Conservation (phyloP, 1,284 basidiomycete species). For the Erythrobasidium hasegawianum region DNA sequence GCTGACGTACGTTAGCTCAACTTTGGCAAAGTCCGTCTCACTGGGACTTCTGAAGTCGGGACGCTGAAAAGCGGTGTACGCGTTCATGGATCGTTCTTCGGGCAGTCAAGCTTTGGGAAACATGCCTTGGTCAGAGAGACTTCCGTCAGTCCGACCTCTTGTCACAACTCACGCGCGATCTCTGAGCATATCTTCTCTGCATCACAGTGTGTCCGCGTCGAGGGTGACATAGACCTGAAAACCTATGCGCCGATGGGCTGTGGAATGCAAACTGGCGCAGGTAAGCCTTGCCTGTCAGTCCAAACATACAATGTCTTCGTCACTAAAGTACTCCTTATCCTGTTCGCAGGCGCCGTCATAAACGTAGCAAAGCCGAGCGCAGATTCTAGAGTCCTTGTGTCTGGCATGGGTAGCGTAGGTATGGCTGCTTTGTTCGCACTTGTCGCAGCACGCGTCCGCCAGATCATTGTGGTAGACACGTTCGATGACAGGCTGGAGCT, state of each 20-base stretch:
- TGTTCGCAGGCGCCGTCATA: conserved; percentile 7
- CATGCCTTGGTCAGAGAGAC: conserved; percentile 11
- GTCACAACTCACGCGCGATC: neutral
- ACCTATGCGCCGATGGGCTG: neutral
- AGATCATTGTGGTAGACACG: conserved; percentile 30
- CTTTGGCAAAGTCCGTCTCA: conserved; percentile 1
- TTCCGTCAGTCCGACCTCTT: neutral
- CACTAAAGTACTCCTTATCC: too few species aligned
- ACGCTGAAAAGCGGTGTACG: neutral
- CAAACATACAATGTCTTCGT: too few species aligned
- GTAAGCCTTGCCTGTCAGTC: too few species aligned
- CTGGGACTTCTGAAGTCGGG: neutral
- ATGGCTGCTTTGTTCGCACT: conserved; percentile 24
- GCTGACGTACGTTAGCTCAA: neutral
- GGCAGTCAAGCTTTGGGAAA: conserved; percentile 14
- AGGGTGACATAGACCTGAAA: neutral
- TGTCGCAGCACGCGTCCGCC: conserved; percentile 3
- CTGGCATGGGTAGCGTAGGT: conserved; percentile 27
- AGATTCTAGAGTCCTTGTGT: conserved; percentile 7
- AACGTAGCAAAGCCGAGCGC: conserved; percentile 6
- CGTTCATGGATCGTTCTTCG: conserved; percentile 17
- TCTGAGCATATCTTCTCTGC: neutral
- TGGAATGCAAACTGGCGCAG: conserved; percentile 1
- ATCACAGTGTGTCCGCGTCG: neutral
- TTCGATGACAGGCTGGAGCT: conserved; percentile 21